Percentiles rank a stretch among this genome's conserved stretches.
These are phyloP conservation scores for Dryas octopetala DNA, from an alignment of 306 rosid species.

Conservation along the genomic window DNA sequence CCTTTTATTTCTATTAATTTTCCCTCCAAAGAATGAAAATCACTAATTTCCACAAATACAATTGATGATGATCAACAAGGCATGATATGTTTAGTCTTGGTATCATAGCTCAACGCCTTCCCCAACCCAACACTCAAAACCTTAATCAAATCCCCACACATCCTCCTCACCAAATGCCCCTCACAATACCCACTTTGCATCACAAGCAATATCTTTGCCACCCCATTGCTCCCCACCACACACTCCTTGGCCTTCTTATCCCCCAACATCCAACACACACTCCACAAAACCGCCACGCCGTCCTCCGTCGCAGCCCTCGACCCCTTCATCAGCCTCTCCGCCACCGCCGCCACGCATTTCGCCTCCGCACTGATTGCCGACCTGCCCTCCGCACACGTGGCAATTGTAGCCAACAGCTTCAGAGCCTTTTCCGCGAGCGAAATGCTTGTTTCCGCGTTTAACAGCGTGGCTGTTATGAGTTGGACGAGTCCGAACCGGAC, in stretches of 20 bases:
- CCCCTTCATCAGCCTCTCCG: conserved; percentile 45
- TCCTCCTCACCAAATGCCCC: conserved; percentile 45
- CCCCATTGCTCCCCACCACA: conserved; percentile 46
- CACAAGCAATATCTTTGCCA: conserved; percentile 43
- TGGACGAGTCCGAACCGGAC: conserved; percentile 37
- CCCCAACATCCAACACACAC: conserved; percentile 43
- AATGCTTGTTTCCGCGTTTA: conserved; percentile 1
- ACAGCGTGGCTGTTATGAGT: conserved; percentile 23
- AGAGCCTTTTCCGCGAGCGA: conserved; percentile 29
- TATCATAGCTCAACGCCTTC: conserved; percentile 36
- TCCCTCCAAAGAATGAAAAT: background rate
- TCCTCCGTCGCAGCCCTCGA: conserved; percentile 43
- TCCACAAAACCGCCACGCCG: conserved; percentile 53
- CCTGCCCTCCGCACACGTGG: conserved; percentile 53
- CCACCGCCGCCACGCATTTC: conserved; percentile 31
- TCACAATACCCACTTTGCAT: conserved; percentile 52
- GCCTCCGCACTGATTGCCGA: conserved; percentile 33
- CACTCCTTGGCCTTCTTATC: conserved; percentile 42
- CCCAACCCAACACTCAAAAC: conserved; percentile 35
- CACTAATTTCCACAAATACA: background rate
- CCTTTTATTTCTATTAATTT: background rate
- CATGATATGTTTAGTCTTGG: conserved; percentile 48
- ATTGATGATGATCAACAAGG: conserved; percentile 28
- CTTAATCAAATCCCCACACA: conserved; percentile 53
- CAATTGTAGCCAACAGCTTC: conserved; percentile 32